A percentile compares a stretch with the other conserved stretches of the same genome.
Conservation (phyloP, 768 basidiomycete species). For the Floccularia luteovirens region DNA sequence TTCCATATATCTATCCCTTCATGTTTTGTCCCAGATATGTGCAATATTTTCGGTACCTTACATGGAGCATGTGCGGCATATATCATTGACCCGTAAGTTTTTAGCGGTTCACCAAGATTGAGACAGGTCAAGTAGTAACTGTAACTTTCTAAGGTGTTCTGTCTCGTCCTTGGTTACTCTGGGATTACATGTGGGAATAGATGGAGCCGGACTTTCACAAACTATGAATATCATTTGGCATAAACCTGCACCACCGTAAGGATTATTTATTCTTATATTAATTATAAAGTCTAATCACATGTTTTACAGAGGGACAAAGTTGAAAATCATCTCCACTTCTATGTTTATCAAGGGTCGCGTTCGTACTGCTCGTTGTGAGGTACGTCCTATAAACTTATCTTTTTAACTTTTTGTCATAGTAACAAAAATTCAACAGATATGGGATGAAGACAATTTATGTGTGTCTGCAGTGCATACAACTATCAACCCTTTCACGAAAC, state of each 20-base stretch:
- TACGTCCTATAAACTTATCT: slow-evolving; percentile 11
- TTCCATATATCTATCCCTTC: background rate
- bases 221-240: slow-evolving; percentile 46
- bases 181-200: slow-evolving; percentile 26
- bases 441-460: slow-evolving; percentile 31
- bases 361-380: slow-evolving; percentile 36
- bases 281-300: background rate
- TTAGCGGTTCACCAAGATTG: background rate
- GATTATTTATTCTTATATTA: slow-evolving; percentile 8
- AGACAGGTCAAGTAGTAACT: background rate
- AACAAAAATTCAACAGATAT: slow-evolving; percentile 22
- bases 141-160: slow-evolving; percentile 26
- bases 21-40: slow-evolving; percentile 37
- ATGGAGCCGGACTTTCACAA: slow-evolving; percentile 40
- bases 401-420: background rate
- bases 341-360: slow-evolving; percentile 32
- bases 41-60: slow-evolving; percentile 37
- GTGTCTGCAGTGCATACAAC: slow-evolving; percentile 37
- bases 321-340: slow-evolving; percentile 27
- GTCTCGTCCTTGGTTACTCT: slow-evolving; percentile 33
- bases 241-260: slow-evolving; percentile 27
- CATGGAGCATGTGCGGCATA: slow-evolving; percentile 53
- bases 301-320: slow-evolving; percentile 27
- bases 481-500: slow-evolving; percentile 17
- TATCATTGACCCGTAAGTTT: slow-evolving; percentile 43